A percentile compares a stretch with the other conserved stretches of the same genome.
phyloP scores from a whole-genome alignment of 2,329 filamentous ascomycete genomes.

The Aplosporella prunicola region DNA sequence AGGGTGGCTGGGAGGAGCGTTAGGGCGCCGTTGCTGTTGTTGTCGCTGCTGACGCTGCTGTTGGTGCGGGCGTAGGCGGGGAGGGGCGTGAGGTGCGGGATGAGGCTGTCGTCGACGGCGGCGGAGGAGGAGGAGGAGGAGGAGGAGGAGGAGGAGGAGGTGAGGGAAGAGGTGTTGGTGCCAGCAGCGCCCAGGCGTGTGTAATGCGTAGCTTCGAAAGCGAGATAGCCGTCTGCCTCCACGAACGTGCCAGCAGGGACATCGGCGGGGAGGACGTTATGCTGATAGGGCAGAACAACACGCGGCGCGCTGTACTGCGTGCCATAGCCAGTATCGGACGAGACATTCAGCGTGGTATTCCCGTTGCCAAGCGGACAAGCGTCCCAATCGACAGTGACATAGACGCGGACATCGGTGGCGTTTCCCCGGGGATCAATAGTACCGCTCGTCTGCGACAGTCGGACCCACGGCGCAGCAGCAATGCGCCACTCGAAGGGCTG shows the following conservation, averaged over 20 bases:
- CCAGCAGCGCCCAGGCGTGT: conserved; percentile 20
- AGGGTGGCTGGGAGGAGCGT: conserved; percentile 20
- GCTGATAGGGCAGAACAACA: conserved; percentile 26
- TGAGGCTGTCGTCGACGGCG: too few relatives aligned
- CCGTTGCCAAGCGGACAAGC: conserved; percentile 18
- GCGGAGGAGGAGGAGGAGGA: conserved; percentile 21
- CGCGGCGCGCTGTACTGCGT: conserved; percentile 24
- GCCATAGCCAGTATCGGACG: conserved; percentile 28
- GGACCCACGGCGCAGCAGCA: conserved; percentile 28
- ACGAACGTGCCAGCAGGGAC: conserved; percentile 26
- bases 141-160: conserved; percentile 20
- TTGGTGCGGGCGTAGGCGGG: conserved; percentile 29
- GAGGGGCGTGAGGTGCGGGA: too few relatives aligned
- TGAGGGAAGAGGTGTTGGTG: conserved; percentile 20
- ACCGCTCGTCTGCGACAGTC: conserved; percentile 23
- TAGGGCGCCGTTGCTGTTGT: too few relatives aligned
- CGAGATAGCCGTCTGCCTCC: conserved; percentile 24
- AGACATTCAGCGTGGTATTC: conserved; percentile 24
- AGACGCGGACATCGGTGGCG: conserved; percentile 25
- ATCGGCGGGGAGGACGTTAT: conserved; percentile 22
- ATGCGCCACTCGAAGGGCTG: conserved; percentile 26
- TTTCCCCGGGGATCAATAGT: conserved; percentile 21
- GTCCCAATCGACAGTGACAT: conserved; percentile 29
- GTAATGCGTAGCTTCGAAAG: conserved; percentile 31
- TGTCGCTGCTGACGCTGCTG: conserved; percentile 28